Base-by-base conservation (phyloP, 371 early-diverging fungal genomes). In the Rhizomucor pusillus region DNA sequence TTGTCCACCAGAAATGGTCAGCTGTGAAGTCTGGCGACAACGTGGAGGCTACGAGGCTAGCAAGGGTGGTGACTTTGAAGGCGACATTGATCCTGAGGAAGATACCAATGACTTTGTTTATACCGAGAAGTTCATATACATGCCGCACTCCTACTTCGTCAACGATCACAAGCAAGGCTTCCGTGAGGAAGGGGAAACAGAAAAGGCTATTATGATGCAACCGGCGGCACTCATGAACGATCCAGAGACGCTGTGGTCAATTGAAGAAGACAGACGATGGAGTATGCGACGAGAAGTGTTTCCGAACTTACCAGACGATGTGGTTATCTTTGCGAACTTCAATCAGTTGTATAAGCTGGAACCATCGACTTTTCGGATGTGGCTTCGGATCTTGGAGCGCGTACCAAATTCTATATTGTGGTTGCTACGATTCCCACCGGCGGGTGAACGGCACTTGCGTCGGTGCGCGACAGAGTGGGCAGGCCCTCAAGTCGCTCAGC, bases 321-420 rank as follows among this genome's bases (percentile, higher is more conserved):
- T 86, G 9, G 85, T 93, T 12, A 90, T 96, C 45, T 94, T 90
- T 80, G 94, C 94, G 57, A 93, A 92, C 69, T 94, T 96, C 62
- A 96, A 96, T 71, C 95, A 96, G 72, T 75, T 93, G 13, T 96
- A 96, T 76, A 96, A 96, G 70, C 77, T 88, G 43, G 93, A 92
- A 45, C 92, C 92, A 11, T 69, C 72, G 1, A 90, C 90, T 7
- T 92, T 94, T 72, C 79, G 84, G 11, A 71, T 88, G 33, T 96
- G 96, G 96, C 71, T 91, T 24, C 76, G 84, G 5, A 91, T 96
- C 16, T 66, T 96, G 43, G 78, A 77, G 48, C 80, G 90, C 6
- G 91, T 90, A 14, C 93, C 92, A 0, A 88, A 92, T 45, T 69
- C 91, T 2, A 85, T 94, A 35, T 63, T 96, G 1, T 96, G 96